Base-by-base conservation (phyloP, 441 rosid species). In the Brassica hybrid region DNA sequence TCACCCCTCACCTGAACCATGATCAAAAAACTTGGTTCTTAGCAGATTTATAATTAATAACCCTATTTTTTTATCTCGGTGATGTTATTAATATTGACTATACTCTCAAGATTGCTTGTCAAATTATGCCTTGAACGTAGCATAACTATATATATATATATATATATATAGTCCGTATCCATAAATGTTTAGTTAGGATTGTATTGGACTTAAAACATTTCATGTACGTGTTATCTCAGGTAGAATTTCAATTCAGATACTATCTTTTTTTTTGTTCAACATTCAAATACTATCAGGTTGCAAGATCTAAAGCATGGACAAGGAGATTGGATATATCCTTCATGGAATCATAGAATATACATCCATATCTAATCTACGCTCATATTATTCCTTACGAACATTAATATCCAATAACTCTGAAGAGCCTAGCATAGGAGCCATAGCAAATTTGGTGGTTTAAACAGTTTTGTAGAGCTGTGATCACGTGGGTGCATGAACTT, bases 401-500 rank as follows among this genome's bases (percentile, higher is more conserved):
- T 50, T 13, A 45, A 69, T 67, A 79, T 64, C 17, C 7, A 25
- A 25, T 66, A 16, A 48, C 62, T 8, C 4, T 50, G 23, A 60
- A 78, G 57, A 67, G 50, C 16, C 74, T 88, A 89, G 81, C 91
- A 88, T 64, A 91, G 71, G 65, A 91, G 88, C 72, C 85, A 80
- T 78, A 90, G 87, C 52, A 80, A 59, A 75, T 59, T 80, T 73
- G 86, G 72, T 62, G 76, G 84, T 82, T 83, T 84, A 85, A 88
- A 85, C 30, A 84, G 77, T 34, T 84, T 77, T 11, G 88, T 80
- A 56, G 85, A 66, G 78, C 68, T 80, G 23, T 86, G 95, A 61
- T 87, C 88, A 6, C 81, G 85, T 50, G 94, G 88, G 84, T 92
- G 94, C 88, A 92, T 76, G 85, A 90, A 94, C 77, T 94, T 94